phyloP scores from a whole-genome alignment of 257 asterid genomes.

The Dorcoceras hygrometricum region DNA sequence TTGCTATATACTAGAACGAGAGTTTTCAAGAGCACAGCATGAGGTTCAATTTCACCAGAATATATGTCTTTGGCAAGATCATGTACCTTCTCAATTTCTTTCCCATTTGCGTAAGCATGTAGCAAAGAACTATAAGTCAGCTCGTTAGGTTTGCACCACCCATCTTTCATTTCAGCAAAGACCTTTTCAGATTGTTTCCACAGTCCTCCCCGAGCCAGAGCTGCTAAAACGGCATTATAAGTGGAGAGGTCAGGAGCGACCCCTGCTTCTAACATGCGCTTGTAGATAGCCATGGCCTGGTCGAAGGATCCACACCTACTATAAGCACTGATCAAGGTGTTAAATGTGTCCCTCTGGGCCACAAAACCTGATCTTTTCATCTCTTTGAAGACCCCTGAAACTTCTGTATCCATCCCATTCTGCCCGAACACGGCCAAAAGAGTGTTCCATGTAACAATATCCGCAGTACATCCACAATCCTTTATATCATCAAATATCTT shows the following conservation, averaged over 20 bases:
- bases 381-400: slow-evolving; percentile 83
- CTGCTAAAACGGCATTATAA: slow-evolving; percentile 84
- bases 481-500: slow-evolving; percentile 73
- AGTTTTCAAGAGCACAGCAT: slow-evolving; percentile 59
- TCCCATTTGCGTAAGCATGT: slow-evolving; percentile 91
- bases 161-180: slow-evolving; percentile 68
- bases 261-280: slow-evolving; percentile 76
- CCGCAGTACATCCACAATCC: slow-evolving; percentile 68
- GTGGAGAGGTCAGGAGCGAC: slow-evolving; percentile 85
- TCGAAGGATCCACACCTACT: slow-evolving; percentile 87
- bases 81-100: slow-evolving; percentile 57
- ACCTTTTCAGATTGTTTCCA: slow-evolving; percentile 93
- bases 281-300: slow-evolving; percentile 79
- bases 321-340: slow-evolving; percentile 83
- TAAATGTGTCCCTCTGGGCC: slow-evolving; percentile 91
- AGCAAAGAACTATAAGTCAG: slow-evolving; percentile 79
- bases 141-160: slow-evolving; percentile 77
- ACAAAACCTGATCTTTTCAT: slow-evolving; percentile 91
- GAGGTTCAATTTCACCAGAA: slow-evolving; percentile 52
- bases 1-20: slow-evolving; percentile 89
- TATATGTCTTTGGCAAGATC: slow-evolving; percentile 63
- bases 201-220: slow-evolving; percentile 78
- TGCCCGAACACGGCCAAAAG: slow-evolving; percentile 94
- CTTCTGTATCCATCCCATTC: slow-evolving; percentile 85
- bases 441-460: slow-evolving; percentile 93